Conservation (phyloP, 139 green algal genomes). For the Gonium pectorale region DNA sequence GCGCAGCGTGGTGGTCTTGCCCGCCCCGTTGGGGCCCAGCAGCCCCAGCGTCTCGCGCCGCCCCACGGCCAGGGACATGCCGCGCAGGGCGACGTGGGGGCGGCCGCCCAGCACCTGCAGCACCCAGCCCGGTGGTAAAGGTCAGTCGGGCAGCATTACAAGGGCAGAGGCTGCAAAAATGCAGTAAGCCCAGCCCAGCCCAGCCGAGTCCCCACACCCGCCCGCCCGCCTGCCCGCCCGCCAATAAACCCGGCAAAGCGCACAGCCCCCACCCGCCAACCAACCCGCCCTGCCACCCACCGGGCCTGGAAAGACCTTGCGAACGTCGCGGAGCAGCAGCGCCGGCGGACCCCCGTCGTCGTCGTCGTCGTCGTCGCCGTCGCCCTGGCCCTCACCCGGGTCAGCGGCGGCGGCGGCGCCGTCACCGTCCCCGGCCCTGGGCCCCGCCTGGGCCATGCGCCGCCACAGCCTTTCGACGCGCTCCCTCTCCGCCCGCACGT, state of each 20-base stretch:
- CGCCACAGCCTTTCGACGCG: slow-evolving; percentile 7
- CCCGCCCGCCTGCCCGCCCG: too few species aligned
- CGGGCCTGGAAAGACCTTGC: slow-evolving; percentile 63
- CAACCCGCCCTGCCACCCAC: neutral
- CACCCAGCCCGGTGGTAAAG: too few species aligned
- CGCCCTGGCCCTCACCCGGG: too few species aligned
- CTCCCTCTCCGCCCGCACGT: slow-evolving; percentile 10
- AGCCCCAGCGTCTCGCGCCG: slow-evolving; percentile 77
- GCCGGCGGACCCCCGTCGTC: neutral
- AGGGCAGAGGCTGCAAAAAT: too few species aligned
- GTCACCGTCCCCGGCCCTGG: neutral
- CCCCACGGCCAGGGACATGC: slow-evolving; percentile 77
- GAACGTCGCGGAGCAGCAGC: slow-evolving; percentile 76
- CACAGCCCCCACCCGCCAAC: too few species aligned
- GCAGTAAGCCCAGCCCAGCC: too few species aligned
- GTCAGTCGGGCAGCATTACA: too few species aligned
- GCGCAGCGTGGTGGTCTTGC: slow-evolving; percentile 82
- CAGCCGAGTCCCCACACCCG: too few species aligned
- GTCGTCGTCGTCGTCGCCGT: too few species aligned
- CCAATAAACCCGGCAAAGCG: too few species aligned
- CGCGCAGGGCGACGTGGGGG: slow-evolving; percentile 68
- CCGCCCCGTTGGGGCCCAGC: slow-evolving; percentile 85
- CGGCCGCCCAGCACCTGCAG: neutral
- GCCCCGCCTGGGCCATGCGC: too few species aligned
- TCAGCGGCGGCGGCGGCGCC: neutral